Percentiles rank a stretch among this genome's conserved stretches.
Evolutionary conservation across 768 basidiomycete species (phyloP).

Genomic region (Hericium coralloides): DNA sequence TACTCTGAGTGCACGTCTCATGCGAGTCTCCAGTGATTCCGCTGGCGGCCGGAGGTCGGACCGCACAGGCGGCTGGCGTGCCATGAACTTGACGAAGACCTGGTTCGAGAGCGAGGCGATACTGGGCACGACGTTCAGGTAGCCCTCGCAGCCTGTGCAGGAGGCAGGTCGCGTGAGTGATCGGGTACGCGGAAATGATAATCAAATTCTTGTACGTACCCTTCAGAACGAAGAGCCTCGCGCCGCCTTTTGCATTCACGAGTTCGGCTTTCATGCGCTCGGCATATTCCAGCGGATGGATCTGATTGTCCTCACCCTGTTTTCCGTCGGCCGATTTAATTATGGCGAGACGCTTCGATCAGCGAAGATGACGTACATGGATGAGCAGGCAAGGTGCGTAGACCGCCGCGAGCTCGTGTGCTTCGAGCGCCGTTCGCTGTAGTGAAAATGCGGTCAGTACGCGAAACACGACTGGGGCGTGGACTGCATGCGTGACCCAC

Average conservation of each 20-base stretch:
- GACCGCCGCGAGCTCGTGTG: neutral
- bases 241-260: slow-evolving; percentile 11
- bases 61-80: slow-evolving; percentile 6
- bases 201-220: neutral
- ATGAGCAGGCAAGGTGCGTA: slow-evolving; percentile 9
- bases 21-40: neutral
- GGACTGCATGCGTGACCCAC: slow-evolving; percentile 4
- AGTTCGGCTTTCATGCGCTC: slow-evolving; percentile 8
- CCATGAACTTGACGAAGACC: slow-evolving; percentile 16
- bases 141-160: slow-evolving; percentile 9
- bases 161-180: neutral
- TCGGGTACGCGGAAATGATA: neutral
- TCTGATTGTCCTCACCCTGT: slow-evolving; percentile 11
- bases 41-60: slow-evolving; percentile 1
- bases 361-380: neutral
- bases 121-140: slow-evolving; percentile 12
- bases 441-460: too few species aligned
- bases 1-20: slow-evolving; percentile 4
- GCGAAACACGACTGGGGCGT: too few species aligned
- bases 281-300: slow-evolving; percentile 4
- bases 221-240: slow-evolving; percentile 10
- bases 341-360: neutral
- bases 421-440: neutral
- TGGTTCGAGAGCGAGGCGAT: slow-evolving; percentile 16
- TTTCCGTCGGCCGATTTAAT: neutral